Percentiles rank a stretch among this genome's conserved stretches.
Evolutionary conservation across 1,284 basidiomycete genomes (phyloP).

Genomic region (Cystobasidium sp.): DNA sequence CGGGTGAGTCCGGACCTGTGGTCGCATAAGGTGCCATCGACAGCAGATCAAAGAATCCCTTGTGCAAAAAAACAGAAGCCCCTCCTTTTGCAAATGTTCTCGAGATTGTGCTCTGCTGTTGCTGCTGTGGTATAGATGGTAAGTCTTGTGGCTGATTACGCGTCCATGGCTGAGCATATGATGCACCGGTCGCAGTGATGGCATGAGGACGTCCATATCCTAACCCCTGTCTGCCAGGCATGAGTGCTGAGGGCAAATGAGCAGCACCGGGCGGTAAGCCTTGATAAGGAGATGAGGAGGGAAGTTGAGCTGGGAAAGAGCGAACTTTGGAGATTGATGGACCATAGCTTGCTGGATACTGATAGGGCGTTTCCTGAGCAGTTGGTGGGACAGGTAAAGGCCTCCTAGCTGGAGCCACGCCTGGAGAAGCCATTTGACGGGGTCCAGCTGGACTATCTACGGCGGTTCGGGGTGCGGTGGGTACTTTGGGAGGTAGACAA

Average conservation of each 20-base stretch:
- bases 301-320: conserved; percentile 29
- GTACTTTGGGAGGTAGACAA: conserved; percentile 10
- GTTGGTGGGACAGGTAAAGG: conserved; percentile 28
- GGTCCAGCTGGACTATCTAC: conserved; percentile 14
- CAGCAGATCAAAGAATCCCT: conserved; percentile 83
- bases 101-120: conserved; percentile 19
- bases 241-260: background rate
- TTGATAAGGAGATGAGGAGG: background rate
- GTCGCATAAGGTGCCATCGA: conserved; percentile 62
- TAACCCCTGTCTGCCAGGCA: conserved; percentile 12
- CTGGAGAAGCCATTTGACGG: conserved; percentile 11
- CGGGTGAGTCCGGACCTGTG: conserved; percentile 56
- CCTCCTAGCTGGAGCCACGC: conserved; percentile 2
- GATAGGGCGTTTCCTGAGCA: conserved; percentile 7
- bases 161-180: background rate
- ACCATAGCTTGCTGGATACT: conserved; percentile 43
- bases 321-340: conserved; percentile 39
- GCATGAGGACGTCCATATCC: conserved; percentile 3
- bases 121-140: background rate
- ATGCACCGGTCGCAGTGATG: background rate
- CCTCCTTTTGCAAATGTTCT: conserved; percentile 41
- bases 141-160: background rate
- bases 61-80: conserved; percentile 68
- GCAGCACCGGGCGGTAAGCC: conserved; percentile 34
- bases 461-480: background rate